phyloP scores from a whole-genome alignment of 306 rosid genomes.

The Gleditsia sinensis region DNA sequence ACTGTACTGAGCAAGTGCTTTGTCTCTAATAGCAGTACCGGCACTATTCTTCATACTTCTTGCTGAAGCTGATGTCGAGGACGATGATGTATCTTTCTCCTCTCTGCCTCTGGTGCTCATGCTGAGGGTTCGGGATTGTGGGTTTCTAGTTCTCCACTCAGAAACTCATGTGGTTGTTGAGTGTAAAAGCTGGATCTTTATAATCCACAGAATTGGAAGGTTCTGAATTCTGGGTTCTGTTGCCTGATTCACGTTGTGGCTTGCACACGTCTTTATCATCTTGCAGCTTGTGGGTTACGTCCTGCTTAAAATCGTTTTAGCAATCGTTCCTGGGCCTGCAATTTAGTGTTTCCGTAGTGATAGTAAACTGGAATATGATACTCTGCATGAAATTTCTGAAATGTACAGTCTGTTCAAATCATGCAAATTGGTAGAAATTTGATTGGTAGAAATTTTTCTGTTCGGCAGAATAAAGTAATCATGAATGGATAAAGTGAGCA shows the following conservation, averaged over 20 bases:
- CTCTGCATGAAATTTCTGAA: neutral
- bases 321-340: constrained; percentile 5
- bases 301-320: constrained; percentile 30
- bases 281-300: constrained; percentile 16
- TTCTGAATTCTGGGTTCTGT: neutral
- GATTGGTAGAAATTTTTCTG: too few species aligned
- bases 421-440: too few species aligned
- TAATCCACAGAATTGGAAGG: neutral
- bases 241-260: neutral
- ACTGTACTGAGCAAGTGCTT: constrained; percentile 57
- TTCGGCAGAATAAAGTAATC: too few species aligned
- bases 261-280: constrained; percentile 40
- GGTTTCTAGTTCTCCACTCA: neutral
- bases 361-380: neutral
- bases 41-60: constrained; percentile 46
- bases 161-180: neutral
- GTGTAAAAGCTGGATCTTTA: neutral
- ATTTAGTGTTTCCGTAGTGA: too few species aligned
- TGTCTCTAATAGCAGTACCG: constrained; percentile 21
- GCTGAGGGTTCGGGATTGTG: neutral
- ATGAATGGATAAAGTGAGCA: too few species aligned
- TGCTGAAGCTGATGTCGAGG: constrained; percentile 56
- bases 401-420: neutral
- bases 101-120: constrained; percentile 51
- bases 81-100: constrained; percentile 33